phyloP scores from a whole-genome alignment of 257 asterid species.

The Przewalskia tangutica region DNA sequence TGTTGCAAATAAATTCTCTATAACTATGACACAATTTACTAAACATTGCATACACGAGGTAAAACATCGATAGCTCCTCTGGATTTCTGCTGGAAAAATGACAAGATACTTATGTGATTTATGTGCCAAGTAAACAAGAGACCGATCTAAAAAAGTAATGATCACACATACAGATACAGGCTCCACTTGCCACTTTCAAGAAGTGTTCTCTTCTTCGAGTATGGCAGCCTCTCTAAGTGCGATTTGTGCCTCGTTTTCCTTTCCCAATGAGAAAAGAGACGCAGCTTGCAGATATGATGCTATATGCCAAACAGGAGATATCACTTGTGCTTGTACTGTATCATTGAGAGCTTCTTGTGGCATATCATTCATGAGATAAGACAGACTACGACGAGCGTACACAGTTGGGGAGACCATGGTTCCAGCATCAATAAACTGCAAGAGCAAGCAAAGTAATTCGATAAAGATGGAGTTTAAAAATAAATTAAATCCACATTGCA shows the following conservation, averaged over 20 bases:
- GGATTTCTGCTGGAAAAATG: background rate
- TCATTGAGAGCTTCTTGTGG: conserved; percentile 72
- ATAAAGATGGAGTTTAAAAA: background rate
- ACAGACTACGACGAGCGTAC: conserved; percentile 35
- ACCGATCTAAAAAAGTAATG: background rate
- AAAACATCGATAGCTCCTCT: background rate
- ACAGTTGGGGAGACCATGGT: conserved; percentile 39
- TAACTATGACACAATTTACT: background rate
- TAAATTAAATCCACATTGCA: background rate
- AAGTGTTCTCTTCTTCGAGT: conserved; percentile 52
- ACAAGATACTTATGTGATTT: background rate
- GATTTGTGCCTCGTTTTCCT: conserved; percentile 78
- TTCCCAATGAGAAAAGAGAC: conserved; percentile 58
- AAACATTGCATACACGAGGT: background rate
- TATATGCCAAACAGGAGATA: conserved; percentile 80
- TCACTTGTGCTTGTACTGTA: conserved; percentile 72
- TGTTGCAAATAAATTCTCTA: background rate
- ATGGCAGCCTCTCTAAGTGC: conserved; percentile 70
- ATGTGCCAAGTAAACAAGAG: background rate
- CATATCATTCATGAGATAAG: conserved; percentile 67
- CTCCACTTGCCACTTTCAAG: conserved; percentile 10
- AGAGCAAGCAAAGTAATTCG: background rate
- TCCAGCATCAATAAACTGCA: conserved; percentile 34
- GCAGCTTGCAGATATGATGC: conserved; percentile 77
- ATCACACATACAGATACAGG: background rate